Evolutionary conservation across 2,329 filamentous ascomycete species (phyloP).

Genomic region (Paracoccidioides lutzii): DNA sequence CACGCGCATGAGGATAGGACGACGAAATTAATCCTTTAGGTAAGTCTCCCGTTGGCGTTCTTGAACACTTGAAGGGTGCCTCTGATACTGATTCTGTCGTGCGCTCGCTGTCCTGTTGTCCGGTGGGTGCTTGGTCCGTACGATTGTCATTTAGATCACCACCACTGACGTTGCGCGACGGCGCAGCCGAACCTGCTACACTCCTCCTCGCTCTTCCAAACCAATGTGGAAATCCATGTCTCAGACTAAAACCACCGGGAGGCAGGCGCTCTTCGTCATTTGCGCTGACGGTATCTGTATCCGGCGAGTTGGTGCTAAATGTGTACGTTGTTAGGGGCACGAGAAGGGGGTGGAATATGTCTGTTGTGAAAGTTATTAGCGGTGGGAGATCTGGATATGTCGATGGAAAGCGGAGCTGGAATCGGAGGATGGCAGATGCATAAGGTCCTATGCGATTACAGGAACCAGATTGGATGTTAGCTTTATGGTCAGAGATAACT

Average conservation of each 20-base stretch:
- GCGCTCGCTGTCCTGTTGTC: not conserved
- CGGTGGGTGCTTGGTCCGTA: not conserved
- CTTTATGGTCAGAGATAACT: no score
- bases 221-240: conserved; percentile 85
- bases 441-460: conserved; percentile 57
- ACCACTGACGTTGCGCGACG: conserved; percentile 33
- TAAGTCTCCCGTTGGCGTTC: not conserved
- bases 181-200: conserved; percentile 21
- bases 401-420: conserved; percentile 76
- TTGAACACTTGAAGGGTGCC: conserved; percentile 2
- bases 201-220: conserved; percentile 50
- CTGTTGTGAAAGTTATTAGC: conserved; percentile 74
- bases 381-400: conserved; percentile 69
- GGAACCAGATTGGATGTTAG: no score
- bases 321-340: conserved; percentile 90
- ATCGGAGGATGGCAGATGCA: conserved; percentile 71
- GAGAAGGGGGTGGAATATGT: conserved; percentile 89
- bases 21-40: not conserved
- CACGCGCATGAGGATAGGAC: not conserved
- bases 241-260: conserved; percentile 78
- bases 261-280: conserved; percentile 71
- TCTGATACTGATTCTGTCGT: conserved; percentile 5
- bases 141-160: conserved; percentile 18
- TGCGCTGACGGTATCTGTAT: conserved; percentile 65
- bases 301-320: conserved; percentile 67